A percentile compares a stretch with the other conserved stretches of the same genome.
phyloP scores from a whole-genome alignment of 345 rosid species.

The Populus davidiana region DNA sequence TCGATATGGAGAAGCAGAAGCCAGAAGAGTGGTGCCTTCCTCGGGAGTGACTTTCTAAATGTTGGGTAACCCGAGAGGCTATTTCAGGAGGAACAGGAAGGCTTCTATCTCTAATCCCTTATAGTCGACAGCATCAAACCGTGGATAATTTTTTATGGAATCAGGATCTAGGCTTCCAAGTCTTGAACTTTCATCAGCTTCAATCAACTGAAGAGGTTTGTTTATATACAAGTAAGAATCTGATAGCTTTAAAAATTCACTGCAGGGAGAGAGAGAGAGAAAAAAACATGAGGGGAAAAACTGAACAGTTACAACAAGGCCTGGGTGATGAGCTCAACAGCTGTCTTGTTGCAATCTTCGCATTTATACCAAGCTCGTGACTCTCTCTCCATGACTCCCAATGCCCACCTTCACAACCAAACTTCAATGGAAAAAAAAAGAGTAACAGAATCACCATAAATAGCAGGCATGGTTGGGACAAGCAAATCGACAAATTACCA shows the following conservation, averaged over 20 bases:
- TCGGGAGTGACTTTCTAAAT: slow-evolving; percentile 38
- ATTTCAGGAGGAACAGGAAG: slow-evolving; percentile 62
- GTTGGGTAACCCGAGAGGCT: slow-evolving; percentile 46
- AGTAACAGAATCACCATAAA: background rate
- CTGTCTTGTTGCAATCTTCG: slow-evolving; percentile 79
- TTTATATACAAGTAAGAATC: background rate
- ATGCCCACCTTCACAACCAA: slow-evolving; percentile 68
- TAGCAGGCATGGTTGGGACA: background rate
- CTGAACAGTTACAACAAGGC: slow-evolving; percentile 27
- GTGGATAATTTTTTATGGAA: slow-evolving; percentile 62
- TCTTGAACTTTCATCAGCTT: slow-evolving; percentile 64
- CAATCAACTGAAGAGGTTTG: slow-evolving; percentile 53
- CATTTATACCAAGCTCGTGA: slow-evolving; percentile 56
- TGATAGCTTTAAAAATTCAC: background rate
- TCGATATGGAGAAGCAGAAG: slow-evolving; percentile 31
- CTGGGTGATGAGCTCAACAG: slow-evolving; percentile 70
- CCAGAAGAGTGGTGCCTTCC: slow-evolving; percentile 28
- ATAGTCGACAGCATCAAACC: slow-evolving; percentile 73
- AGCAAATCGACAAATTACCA: background rate
- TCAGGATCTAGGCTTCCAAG: slow-evolving; percentile 63
- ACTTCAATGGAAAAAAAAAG: background rate
- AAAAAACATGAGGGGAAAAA: background rate
- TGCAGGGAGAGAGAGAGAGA: background rate
- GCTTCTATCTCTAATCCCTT: slow-evolving; percentile 44
- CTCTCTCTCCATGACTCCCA: slow-evolving; percentile 89